Base-by-base conservation (phyloP, 345 rosid species). In the Arabidopsis suecica region DNA sequence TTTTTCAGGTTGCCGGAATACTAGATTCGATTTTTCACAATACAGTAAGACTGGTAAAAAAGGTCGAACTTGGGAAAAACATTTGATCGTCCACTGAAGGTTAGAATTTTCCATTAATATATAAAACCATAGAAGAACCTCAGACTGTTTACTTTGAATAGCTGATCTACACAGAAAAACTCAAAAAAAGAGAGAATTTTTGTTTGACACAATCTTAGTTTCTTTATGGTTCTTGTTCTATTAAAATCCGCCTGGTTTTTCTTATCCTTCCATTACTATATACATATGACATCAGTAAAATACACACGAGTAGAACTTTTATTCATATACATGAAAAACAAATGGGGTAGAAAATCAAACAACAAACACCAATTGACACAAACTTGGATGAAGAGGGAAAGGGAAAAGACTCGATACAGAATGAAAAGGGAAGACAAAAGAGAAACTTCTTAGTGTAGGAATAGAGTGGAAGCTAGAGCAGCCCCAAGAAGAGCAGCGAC, bases 1-100 rank as follows among this genome's bases (percentile, higher is more conserved):
- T 73, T 59, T 68, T 67, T 64, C 98, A 92, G 99, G 99, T 95
- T 44, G 98, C 99, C 68, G 99, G 99, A 61, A 92, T 95, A 80
- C 32, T 95, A 85, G 99, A 95, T 81, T 85, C 98, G 13, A 64
- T 90, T 78, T 80, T 89, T 20, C 89, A 95, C 85, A 86, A 89
- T 85, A 87, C 99, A 62, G 23, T 95, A 73, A 87, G 91, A 79
- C 22, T 95, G 78, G 77, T 92, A 78, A 95, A 88, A 75, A 95
- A 95, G 60, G 86, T 95, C 37, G 99, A 95, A 72, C 81, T 89
- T 60, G 99, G 99, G 66, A 95, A 95, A 79, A 88, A 95, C 82
- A 81, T 88, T 83, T 93, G 92, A 91, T 53, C 11, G 38, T 55
- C 11, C n/a, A 37, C 47, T 54, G 71, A 57, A 78, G 77, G 81